Base-by-base conservation (phyloP, 2,329 filamentous ascomycete genomes). In the Aspergillus tanneri region DNA sequence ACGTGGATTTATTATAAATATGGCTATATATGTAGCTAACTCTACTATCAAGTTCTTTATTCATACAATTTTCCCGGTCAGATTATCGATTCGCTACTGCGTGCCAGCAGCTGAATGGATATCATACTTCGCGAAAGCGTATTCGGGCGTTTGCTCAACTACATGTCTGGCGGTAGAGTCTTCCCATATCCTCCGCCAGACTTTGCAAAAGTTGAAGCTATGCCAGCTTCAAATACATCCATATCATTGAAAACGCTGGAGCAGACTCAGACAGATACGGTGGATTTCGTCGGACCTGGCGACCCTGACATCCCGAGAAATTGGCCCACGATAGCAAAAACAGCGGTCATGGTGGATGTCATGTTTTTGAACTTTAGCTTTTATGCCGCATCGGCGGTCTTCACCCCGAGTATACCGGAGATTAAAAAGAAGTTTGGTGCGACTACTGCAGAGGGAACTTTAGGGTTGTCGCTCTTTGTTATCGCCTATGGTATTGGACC, bases 381-480 rank as follows among this genome's bases (percentile, higher is more conserved):
- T 28, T 53, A 53, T 34, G 42, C 43, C 5, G 50, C 47, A 6
- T 53, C 50, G 27, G 55, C 75, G 43, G 78, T 78, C 52, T 79
- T 77, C 58, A 76, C 74, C 0, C 66, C 75, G 5, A 74, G 72
- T 9, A 65, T 67, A 24, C 57, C 62, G 22, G 77, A 77, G 6
- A 71, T 86, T 12, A 77, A 78, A 62, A 53, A 67, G 7, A 69
- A 71, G 14, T 86, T 84, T 54, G 72, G 73, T 23, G 77, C 85
- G 32, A 72, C 72, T 18, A 63, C 73, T 23, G 69, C 78, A 8
- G 72, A 76, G 8, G 79, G 81, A 2, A 77, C 78, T 0, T 71
- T 86, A 0, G 82, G 81, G 0, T 72, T 86, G 4, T 76, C 81
- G 0, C 74, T 86, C 49, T 86, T 85, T 59, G 82, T 86, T 1